Evolutionary conservation across 805 yeast genomes (phyloP).

Genomic region (Wickerhamomyces silvicola): DNA sequence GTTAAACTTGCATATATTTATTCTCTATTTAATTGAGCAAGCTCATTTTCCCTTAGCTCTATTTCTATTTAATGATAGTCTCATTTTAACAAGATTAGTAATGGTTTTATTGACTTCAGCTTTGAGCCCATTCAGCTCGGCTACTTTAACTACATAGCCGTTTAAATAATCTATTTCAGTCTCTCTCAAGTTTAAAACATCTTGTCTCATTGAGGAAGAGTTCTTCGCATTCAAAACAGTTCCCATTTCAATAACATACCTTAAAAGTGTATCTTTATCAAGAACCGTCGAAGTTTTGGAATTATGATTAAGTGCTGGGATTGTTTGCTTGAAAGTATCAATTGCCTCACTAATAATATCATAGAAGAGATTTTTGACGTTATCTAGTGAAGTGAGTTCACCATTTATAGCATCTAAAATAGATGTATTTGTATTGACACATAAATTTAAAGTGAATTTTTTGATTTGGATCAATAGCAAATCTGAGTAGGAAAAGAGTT

Average conservation of each 20-base stretch:
- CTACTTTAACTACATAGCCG: conserved; percentile 65
- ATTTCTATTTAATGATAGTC: conserved; percentile 18
- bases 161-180: conserved; percentile 83
- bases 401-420: conserved; percentile 75
- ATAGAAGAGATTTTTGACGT: conserved; percentile 30
- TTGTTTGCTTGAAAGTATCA: conserved; percentile 23
- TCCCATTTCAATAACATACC: conserved; percentile 33
- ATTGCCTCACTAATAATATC: conserved; percentile 29
- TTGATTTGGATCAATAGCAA: conserved; percentile 57
- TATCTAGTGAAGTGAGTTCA: conserved; percentile 48
- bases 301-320: conserved; percentile 24
- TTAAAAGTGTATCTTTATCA: conserved; percentile 27
- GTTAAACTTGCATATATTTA: too few species aligned
- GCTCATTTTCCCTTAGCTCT: too few species aligned
- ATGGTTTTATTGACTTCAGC: conserved; percentile 28
- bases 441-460: conserved; percentile 73
- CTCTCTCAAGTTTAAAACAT: conserved; percentile 40
- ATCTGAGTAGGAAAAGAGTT: conserved; percentile 36
- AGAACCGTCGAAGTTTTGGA: conserved; percentile 17
- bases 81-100: conserved; percentile 27
- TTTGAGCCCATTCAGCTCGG: conserved; percentile 32
- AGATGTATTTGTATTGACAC: conserved; percentile 81
- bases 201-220: conserved; percentile 48
- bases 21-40: too few species aligned
- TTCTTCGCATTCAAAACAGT: conserved; percentile 47